phyloP scores from a whole-genome alignment of 768 basidiomycete genomes.

The Serendipita sp. region DNA sequence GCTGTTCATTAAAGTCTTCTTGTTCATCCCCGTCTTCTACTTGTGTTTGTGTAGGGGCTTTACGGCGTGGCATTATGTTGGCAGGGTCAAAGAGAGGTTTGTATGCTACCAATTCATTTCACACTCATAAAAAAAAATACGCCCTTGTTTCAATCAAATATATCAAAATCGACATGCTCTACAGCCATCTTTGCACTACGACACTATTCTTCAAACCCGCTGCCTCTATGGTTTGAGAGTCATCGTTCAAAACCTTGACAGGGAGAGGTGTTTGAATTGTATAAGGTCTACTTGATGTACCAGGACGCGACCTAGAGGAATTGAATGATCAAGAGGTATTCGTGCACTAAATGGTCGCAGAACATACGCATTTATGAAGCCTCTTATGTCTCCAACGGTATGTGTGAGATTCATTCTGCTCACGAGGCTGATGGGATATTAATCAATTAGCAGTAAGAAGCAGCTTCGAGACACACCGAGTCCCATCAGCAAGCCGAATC shows the following conservation, averaged over 20 bases:
- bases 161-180: neutral
- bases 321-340: neutral
- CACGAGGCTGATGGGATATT: constrained; percentile 39
- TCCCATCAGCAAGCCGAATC: constrained; percentile 79
- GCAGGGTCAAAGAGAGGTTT: neutral
- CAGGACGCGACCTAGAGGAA: constrained; percentile 45
- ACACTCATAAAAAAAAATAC: neutral
- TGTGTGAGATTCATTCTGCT: constrained; percentile 83
- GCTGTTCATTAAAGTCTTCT: constrained; percentile 7
- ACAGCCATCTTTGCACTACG: constrained; percentile 66
- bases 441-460: neutral
- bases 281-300: constrained; percentile 44
- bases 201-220: constrained; percentile 70
- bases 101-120: neutral
- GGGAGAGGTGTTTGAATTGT: constrained; percentile 85
- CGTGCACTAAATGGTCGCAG: neutral
- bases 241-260: constrained; percentile 50
- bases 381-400: constrained; percentile 69
- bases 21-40: constrained; percentile 5
- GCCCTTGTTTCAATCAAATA: neutral
- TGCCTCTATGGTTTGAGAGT: constrained; percentile 45
- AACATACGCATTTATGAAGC: constrained; percentile 81
- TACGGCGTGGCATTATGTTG: neutral
- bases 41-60: neutral
- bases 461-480: constrained; percentile 34